Evolutionary conservation across 768 basidiomycete genomes (phyloP), one percentile per base, ranked within the genome.

Genomic region (Postia placenta): DNA sequence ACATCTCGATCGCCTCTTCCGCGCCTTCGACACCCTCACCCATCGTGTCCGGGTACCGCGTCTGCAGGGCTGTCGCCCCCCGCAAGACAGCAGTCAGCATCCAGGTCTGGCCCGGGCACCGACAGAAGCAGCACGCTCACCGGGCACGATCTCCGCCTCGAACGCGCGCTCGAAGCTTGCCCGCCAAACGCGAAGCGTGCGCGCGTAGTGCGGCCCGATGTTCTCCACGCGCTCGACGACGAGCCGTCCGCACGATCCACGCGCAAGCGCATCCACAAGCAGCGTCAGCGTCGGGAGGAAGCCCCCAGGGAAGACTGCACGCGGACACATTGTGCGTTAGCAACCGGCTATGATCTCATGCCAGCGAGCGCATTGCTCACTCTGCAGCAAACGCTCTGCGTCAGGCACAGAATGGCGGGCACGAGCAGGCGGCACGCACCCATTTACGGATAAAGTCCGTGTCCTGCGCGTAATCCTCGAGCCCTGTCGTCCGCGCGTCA

Each of bases 371-470:
- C n/a, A n/a, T n/a, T n/a, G n/a, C n/a, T n/a, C n/a, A n/a, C n/a
- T n/a, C n/a, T n/a, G n/a, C n/a, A n/a, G n/a, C n/a, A n/a, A n/a
- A n/a, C n/a, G n/a, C n/a, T n/a, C n/a, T n/a, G n/a, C n/a, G n/a
- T n/a, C n/a, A n/a, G n/a, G n/a, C n/a, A n/a, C n/a, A n/a, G n/a
- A n/a, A n/a, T n/a, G n/a, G n/a, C n/a, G n/a, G n/a, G n/a, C 30
- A 33, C 15, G 9, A 17, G 38, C 20, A 39, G 20, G 14, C 25
- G 11, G 38, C 26, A 69, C 78, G 48, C 52, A 79, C 80, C 80
- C 84, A 88, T 80, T 87, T 88, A 35, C 76, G 71, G 51, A 90
- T 88, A 56, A 90, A 88, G 65, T 88, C 85, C 23, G 84, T 76
- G 62, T 81, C 76, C 19, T 66, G 65, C 15, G 73, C 69, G 56